These are phyloP conservation scores for Trichoderma brevicompactum DNA, from an alignment of 2,329 filamentous ascomycete species.

Conservation along the genomic window DNA sequence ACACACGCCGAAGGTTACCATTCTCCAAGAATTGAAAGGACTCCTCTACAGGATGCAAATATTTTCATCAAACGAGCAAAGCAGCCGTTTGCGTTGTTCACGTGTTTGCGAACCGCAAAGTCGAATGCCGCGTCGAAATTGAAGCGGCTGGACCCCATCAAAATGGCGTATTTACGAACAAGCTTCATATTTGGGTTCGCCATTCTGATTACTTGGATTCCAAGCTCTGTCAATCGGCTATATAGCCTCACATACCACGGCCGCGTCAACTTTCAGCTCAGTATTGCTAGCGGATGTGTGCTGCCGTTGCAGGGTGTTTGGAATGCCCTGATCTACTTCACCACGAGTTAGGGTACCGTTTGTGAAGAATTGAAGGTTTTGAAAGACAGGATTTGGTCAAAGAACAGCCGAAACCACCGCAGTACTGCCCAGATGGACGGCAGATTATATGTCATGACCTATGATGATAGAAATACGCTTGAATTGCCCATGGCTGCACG, in stretches of 20 bases:
- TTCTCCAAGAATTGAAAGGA: background rate
- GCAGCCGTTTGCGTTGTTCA: slow-evolving; percentile 31
- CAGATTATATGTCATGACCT: slow-evolving; percentile 33
- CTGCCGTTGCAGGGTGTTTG: slow-evolving; percentile 79
- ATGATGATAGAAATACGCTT: slow-evolving; percentile 34
- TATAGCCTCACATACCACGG: slow-evolving; percentile 63
- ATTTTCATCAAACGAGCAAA: slow-evolving; percentile 34
- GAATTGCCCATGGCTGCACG: slow-evolving; percentile 32
- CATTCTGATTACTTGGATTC: slow-evolving; percentile 64
- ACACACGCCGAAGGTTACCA: slow-evolving; percentile 31
- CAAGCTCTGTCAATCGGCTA: slow-evolving; percentile 73
- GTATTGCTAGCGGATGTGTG: slow-evolving; percentile 70
- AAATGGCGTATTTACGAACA: slow-evolving; percentile 63
- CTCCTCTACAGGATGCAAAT: slow-evolving; percentile 38
- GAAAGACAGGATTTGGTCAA: slow-evolving; percentile 30
- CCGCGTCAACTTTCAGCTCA: slow-evolving; percentile 63
- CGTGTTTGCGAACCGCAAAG: slow-evolving; percentile 35
- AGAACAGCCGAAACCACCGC: slow-evolving; percentile 23
- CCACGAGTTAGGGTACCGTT: slow-evolving; percentile 58
- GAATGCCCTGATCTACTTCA: slow-evolving; percentile 78
- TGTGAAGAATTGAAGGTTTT: slow-evolving; percentile 35
- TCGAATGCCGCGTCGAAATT: slow-evolving; percentile 41
- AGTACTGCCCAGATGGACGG: slow-evolving; percentile 37
- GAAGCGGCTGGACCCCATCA: slow-evolving; percentile 55
- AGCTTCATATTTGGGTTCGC: slow-evolving; percentile 65